These are phyloP conservation scores for Berkeleyomyces rouxiae DNA, from an alignment of 2,329 filamentous ascomycete genomes.

Conservation along the genomic window DNA sequence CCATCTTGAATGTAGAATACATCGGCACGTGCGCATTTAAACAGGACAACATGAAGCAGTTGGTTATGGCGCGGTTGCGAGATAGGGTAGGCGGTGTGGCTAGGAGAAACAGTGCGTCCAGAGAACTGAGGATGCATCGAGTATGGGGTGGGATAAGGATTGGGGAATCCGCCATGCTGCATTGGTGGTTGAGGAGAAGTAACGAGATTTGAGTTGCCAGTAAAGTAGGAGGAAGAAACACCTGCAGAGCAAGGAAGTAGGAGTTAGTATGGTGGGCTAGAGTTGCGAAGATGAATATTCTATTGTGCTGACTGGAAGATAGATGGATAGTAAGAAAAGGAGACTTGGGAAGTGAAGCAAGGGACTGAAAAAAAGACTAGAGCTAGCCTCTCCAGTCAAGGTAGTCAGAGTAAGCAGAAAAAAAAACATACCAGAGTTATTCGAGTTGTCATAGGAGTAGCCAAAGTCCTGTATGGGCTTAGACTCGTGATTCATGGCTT, in stretches of 20 bases:
- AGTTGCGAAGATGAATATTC: background rate
- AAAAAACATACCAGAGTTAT: conserved; percentile 2
- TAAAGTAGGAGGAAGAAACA: conserved; percentile 6
- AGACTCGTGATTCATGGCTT: background rate
- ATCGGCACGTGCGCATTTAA: conserved; percentile 90
- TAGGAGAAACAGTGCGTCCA: conserved; percentile 35
- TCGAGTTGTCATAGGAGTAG: conserved; percentile 7
- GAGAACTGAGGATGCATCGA: conserved; percentile 9
- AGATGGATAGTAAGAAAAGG: background rate
- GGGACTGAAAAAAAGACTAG: background rate
- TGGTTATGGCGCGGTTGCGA: conserved; percentile 48
- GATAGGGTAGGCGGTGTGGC: conserved; percentile 44
- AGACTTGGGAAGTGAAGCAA: background rate
- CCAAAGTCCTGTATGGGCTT: conserved; percentile 9
- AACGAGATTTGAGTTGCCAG: conserved; percentile 3
- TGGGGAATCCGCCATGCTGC: conserved; percentile 14
- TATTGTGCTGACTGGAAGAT: background rate
- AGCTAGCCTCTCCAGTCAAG: background rate
- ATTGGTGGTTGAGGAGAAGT: conserved; percentile 9
- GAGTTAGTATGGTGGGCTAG: background rate
- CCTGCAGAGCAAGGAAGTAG: background rate
- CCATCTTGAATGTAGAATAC: conserved; percentile 96
- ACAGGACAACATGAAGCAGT: conserved; percentile 74
- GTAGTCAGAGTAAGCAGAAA: background rate
- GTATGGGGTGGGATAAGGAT: conserved; percentile 15